These are phyloP conservation scores for Pseudoturritis turrita DNA, from an alignment of 345 rosid species.

Conservation along the genomic window DNA sequence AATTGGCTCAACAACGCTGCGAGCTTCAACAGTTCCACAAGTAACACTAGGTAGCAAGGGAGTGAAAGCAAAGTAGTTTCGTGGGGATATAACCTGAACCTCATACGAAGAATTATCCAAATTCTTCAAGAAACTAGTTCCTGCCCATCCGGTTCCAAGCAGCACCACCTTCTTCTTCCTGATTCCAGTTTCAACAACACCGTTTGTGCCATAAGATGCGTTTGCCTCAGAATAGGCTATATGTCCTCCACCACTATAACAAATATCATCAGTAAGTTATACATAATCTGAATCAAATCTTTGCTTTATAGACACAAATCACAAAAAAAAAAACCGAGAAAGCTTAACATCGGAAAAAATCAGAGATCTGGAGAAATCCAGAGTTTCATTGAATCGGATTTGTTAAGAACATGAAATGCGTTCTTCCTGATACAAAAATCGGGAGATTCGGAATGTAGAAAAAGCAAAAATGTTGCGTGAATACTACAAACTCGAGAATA, in stretches of 20 bases:
- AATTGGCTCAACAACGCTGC: constrained; percentile 92
- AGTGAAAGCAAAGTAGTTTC: constrained; percentile 97
- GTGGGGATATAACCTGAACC: constrained; percentile 88
- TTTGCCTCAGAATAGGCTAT: constrained; percentile 79
- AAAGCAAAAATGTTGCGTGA: constrained; percentile 15
- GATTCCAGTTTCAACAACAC: constrained; percentile 39
- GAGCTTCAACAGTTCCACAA: constrained; percentile 95
- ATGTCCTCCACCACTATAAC: constrained; percentile 77
- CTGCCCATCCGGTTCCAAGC: constrained; percentile 99
- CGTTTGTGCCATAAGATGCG: constrained; percentile 28
- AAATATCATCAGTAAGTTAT: constrained; percentile 10
- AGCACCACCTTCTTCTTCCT: constrained; percentile 90
- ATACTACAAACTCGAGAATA: constrained; percentile 18
- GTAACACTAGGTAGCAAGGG: constrained; percentile 98
- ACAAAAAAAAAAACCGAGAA: not conserved
- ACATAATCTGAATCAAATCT: not conserved
- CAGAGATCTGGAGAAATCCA: constrained; percentile 8
- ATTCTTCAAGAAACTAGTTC: constrained; percentile 81
- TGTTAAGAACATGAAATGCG: not conserved
- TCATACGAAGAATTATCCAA: constrained; percentile 62
- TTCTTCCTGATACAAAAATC: not conserved
- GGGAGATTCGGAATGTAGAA: not conserved
- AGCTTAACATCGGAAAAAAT: not conserved
- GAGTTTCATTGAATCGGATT: not conserved
- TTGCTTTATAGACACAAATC: not conserved